Conservation (phyloP, 129 eudicot genomes). For the Glebionis coronaria region DNA sequence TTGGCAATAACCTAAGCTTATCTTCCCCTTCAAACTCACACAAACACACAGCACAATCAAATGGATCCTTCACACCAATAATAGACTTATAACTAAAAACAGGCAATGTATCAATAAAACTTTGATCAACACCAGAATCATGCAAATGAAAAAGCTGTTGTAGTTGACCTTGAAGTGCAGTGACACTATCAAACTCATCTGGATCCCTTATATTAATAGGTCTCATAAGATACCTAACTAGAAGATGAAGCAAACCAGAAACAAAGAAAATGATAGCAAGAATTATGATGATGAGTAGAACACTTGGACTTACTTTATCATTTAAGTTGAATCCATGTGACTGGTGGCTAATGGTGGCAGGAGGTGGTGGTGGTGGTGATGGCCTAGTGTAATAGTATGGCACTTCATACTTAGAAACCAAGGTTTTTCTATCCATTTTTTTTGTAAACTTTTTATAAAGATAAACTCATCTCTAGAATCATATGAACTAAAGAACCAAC, state of each 20-base stretch:
- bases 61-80: constrained; percentile 46
- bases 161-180: constrained; percentile 79
- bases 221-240: constrained; percentile 54
- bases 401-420: constrained; percentile 25
- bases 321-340: constrained; percentile 46
- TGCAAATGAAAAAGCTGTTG: constrained; percentile 80
- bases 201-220: constrained; percentile 48
- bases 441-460: background rate
- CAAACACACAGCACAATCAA: constrained; percentile 95
- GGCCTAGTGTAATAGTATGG: constrained; percentile 23
- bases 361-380: constrained; percentile 33
- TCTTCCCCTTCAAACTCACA: constrained; percentile 82
- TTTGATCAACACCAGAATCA: constrained; percentile 85
- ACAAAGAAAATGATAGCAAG: constrained; percentile 66
- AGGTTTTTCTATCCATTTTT: constrained; percentile 13
- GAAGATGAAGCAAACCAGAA: constrained; percentile 78
- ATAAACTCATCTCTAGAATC: constrained; percentile 6
- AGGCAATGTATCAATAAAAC: constrained; percentile 78
- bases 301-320: constrained; percentile 67
- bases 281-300: constrained; percentile 62
- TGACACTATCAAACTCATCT: constrained; percentile 56
- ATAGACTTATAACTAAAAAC: constrained; percentile 59
- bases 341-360: constrained; percentile 11
- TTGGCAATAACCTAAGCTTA: constrained; percentile 67
- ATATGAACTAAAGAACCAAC: constrained; percentile 1